A percentile compares a stretch with the other conserved stretches of the same genome.
phyloP scores from a whole-genome alignment of 2,329 filamentous ascomycete genomes.

The Dendryphion nanum region DNA sequence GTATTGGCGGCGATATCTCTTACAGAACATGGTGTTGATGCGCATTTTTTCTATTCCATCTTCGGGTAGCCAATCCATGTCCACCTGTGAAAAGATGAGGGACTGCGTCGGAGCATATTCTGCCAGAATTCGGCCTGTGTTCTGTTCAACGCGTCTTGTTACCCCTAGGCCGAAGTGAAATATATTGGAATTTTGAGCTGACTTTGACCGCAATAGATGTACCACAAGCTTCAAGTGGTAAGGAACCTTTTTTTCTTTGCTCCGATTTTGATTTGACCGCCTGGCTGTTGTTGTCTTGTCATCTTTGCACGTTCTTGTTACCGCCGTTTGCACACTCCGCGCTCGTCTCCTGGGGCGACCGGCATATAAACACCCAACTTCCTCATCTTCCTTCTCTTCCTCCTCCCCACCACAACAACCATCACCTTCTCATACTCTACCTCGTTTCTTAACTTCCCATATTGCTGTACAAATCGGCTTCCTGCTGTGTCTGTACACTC shows the following conservation, averaged over 20 bases:
- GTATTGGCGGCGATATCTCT: no score
- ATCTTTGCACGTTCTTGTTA: background rate
- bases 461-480: conserved; percentile 12
- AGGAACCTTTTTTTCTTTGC: conserved; percentile 33
- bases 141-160: no score
- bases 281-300: background rate
- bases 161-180: no score
- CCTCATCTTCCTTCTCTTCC: background rate
- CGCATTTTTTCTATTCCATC: no score
- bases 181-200: no score
- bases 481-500: conserved; percentile 15
- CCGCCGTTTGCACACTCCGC: background rate
- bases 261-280: background rate
- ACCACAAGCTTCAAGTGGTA: conserved; percentile 77
- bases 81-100: no score
- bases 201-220: conserved; percentile 52
- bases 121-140: no score
- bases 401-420: conserved; percentile 2
- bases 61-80: no score
- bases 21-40: no score
- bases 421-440: conserved; percentile 1
- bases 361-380: conserved; percentile 6
- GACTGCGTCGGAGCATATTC: no score
- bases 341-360: background rate
- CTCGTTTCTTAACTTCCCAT: conserved; percentile 6